A percentile compares a stretch with the other conserved stretches of the same genome.
Evolutionary conservation across 768 basidiomycete species (phyloP).

Genomic region (Kondoa malvinella): DNA sequence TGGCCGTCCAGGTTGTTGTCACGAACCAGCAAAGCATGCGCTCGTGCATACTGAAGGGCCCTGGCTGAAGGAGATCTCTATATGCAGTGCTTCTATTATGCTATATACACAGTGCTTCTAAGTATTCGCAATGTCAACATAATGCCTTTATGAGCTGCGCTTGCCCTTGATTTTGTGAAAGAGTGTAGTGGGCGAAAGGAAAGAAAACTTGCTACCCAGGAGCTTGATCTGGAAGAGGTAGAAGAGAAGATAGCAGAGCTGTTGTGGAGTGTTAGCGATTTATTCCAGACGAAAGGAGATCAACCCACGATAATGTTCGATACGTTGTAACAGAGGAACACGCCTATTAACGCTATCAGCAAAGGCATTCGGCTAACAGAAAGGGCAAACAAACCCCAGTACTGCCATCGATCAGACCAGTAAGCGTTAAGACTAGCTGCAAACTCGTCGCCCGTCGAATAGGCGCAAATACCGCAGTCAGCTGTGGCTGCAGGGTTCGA

Average conservation of each 20-base stretch:
- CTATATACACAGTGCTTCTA: too few relatives aligned
- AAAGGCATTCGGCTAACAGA: too few relatives aligned
- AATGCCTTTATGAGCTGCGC: not conserved
- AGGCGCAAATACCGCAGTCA: conserved; percentile 55
- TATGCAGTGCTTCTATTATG: too few relatives aligned
- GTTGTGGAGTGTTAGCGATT: not conserved
- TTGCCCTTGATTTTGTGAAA: too few relatives aligned
- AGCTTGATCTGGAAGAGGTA: not conserved
- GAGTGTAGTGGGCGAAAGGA: not conserved
- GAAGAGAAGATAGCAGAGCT: not conserved
- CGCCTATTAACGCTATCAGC: too few relatives aligned
- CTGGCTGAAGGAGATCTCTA: too few relatives aligned
- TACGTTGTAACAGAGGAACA: not conserved
- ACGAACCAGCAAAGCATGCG: too few relatives aligned
- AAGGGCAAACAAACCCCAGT: too few relatives aligned
- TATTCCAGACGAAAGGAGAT: not conserved
- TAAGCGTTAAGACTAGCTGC: not conserved
- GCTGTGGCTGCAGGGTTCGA: conserved; percentile 44
- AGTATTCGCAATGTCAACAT: too few relatives aligned
- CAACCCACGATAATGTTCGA: not conserved
- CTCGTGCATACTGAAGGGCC: too few relatives aligned
- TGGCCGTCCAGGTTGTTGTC: too few relatives aligned
- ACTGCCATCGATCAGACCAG: not conserved
- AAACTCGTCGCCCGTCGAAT: conserved; percentile 49
- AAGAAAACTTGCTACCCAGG: not conserved